Conservation (phyloP, 805 yeast species). For the Candida mattraensis region DNA sequence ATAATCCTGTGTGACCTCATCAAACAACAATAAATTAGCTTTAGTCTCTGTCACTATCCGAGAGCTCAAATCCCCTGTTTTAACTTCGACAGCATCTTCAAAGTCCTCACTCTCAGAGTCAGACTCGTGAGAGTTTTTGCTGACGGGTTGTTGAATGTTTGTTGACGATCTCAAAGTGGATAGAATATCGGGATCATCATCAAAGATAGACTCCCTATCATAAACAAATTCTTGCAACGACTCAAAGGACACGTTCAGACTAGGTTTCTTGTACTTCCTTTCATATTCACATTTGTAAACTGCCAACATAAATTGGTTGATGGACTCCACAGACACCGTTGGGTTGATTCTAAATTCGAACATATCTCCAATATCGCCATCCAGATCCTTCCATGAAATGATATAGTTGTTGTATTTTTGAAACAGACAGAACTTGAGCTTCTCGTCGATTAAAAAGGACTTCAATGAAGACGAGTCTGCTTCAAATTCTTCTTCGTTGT, state of each 20-base stretch:
- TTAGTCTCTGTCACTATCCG: conserved; percentile 21
- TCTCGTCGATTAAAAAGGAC: conserved; percentile 63
- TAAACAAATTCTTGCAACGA: conserved; percentile 60
- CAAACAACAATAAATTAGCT: conserved; percentile 53
- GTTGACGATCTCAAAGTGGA: conserved; percentile 20
- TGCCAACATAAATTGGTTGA: conserved; percentile 61
- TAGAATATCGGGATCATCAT: conserved; percentile 22
- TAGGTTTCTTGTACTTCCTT: conserved; percentile 60
- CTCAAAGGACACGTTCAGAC: conserved; percentile 42
- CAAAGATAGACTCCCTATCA: conserved; percentile 31
- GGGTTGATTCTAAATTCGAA: conserved; percentile 78
- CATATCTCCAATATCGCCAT: conserved; percentile 83
- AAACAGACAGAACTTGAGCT: conserved; percentile 54
- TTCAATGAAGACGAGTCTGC: conserved; percentile 59
- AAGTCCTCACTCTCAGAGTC: conserved; percentile 29
- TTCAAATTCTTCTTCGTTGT: conserved; percentile 34
- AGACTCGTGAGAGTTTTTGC: conserved; percentile 2
- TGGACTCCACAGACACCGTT: conserved; percentile 51
- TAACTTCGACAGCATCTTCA: conserved; percentile 31
- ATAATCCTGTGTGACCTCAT: conserved; percentile 50
- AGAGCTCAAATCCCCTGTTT: conserved; percentile 23
- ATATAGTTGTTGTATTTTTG: conserved; percentile 51
- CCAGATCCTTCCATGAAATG: conserved; percentile 76
- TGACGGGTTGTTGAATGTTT: conserved; percentile 8
- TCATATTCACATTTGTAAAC: conserved; percentile 74